These are phyloP conservation scores for Camillea tinctor DNA, from an alignment of 2,329 filamentous ascomycete genomes.

Conservation along the genomic window DNA sequence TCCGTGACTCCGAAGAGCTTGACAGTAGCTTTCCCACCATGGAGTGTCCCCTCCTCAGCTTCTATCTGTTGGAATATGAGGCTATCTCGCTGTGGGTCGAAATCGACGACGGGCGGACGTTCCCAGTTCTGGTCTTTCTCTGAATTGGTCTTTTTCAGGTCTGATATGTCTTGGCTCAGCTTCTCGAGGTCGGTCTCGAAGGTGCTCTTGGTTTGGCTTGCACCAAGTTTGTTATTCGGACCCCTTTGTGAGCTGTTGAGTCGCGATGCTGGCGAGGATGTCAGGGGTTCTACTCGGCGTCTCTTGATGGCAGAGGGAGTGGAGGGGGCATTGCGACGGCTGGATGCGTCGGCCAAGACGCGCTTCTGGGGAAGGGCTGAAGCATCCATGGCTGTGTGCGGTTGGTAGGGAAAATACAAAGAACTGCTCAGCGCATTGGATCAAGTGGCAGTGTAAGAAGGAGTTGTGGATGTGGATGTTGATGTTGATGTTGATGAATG, in stretches of 20 bases:
- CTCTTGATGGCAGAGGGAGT: conserved; percentile 70
- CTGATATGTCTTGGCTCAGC: conserved; percentile 88
- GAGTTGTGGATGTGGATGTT: no score
- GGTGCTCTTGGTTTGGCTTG: conserved; percentile 80
- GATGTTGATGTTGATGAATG: conserved; percentile 6
- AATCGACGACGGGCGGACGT: conserved; percentile 53
- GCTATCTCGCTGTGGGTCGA: conserved; percentile 58
- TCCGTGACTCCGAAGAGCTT: conserved; percentile 91
- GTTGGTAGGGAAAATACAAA: neutral
- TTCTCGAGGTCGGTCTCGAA: conserved; percentile 96
- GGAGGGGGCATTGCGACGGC: conserved; percentile 59
- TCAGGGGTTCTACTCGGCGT: conserved; percentile 69
- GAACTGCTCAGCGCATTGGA: conserved; percentile 11
- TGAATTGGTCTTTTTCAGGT: conserved; percentile 79
- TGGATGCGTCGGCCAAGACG: conserved; percentile 67
- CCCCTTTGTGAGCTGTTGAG: conserved; percentile 64
- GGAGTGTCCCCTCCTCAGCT: conserved; percentile 80
- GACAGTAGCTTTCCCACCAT: conserved; percentile 73
- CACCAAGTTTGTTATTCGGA: conserved; percentile 62
- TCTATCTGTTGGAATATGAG: conserved; percentile 97
- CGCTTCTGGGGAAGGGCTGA: conserved; percentile 67
- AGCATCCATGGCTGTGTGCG: conserved; percentile 43
- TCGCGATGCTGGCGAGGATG: conserved; percentile 54
- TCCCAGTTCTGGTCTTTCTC: conserved; percentile 96
- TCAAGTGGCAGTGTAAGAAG: neutral